Evolutionary conservation across 179 eudicot species (phyloP).

Genomic region (Vitellaria paradoxa): DNA sequence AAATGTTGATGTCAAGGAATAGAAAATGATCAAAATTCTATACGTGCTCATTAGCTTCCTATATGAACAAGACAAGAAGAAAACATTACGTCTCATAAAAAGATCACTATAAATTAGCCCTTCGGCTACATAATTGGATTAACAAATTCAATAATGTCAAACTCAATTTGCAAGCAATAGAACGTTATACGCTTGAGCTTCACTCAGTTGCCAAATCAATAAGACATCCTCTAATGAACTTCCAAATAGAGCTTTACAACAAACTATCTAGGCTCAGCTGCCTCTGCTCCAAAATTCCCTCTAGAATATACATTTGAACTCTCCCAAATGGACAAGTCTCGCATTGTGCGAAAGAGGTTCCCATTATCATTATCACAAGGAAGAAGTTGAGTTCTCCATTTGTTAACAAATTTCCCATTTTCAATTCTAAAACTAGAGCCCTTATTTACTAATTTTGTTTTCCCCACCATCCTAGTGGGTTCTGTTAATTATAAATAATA

Average conservation of each 20-base stretch:
- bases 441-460: slow-evolving; percentile 20
- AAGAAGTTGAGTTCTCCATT: slow-evolving; percentile 16
- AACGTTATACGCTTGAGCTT: slow-evolving; percentile 14
- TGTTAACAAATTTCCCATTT: slow-evolving; percentile 29
- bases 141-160: not conserved
- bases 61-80: slow-evolving; percentile 1
- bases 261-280: slow-evolving; percentile 2
- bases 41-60: not conserved
- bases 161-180: slow-evolving; percentile 10
- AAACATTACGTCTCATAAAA: not conserved
- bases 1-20: not conserved
- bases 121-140: not conserved
- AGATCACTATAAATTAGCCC: not conserved
- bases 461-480: too few relatives aligned
- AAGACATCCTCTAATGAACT: slow-evolving; percentile 1
- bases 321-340: slow-evolving; percentile 22
- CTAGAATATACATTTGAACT: slow-evolving; percentile 6
- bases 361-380: slow-evolving; percentile 18
- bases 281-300: slow-evolving; percentile 4
- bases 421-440: slow-evolving; percentile 37
- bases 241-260: not conserved
- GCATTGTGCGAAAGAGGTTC: slow-evolving; percentile 14
- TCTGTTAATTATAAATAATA: too few relatives aligned
- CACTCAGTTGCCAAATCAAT: not conserved
- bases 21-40: not conserved